Conservation (phyloP, 2,329 filamentous ascomycete species). For the Phyllosticta citrichinensis region DNA sequence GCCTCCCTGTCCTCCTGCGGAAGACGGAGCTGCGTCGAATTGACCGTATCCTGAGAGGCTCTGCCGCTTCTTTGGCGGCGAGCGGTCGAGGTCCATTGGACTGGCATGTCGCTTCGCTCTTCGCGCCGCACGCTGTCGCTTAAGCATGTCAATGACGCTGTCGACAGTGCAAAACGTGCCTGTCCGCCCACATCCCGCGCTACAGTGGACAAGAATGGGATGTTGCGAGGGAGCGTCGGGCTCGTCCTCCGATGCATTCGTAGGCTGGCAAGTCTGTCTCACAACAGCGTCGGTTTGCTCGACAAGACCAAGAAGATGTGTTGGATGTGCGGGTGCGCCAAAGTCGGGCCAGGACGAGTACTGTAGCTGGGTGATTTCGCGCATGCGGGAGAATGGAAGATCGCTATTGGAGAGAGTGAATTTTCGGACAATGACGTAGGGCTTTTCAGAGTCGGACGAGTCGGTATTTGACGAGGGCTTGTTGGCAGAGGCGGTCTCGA, state of each 20-base stretch:
- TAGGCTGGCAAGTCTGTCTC: conserved; percentile 28
- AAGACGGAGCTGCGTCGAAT: background rate
- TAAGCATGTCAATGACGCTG: conserved; percentile 91
- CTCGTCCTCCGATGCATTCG: conserved; percentile 43
- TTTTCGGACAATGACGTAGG: conserved; percentile 75
- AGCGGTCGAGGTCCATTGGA: conserved; percentile 36
- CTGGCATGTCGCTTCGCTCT: conserved; percentile 21
- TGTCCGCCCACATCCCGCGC: conserved; percentile 88
- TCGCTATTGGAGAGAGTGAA: conserved; percentile 70
- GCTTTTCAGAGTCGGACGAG: conserved; percentile 41
- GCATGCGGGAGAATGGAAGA: conserved; percentile 73
- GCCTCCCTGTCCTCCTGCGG: background rate
- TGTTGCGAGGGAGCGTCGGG: conserved; percentile 44
- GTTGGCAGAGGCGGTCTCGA: background rate
- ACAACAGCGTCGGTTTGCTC: conserved; percentile 73
- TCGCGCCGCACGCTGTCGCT: conserved; percentile 54
- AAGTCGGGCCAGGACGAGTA: conserved; percentile 98
- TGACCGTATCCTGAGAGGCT: background rate
- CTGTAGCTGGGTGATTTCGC: conserved; percentile 89
- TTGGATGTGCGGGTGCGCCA: conserved; percentile 79
- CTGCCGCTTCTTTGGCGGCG: background rate
- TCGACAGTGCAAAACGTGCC: conserved; percentile 96
- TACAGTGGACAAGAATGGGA: conserved; percentile 88
- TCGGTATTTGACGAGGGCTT: background rate
- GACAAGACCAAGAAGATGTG: conserved; percentile 78